Evolutionary conservation across 2,329 filamentous ascomycete species (phyloP).

Genomic region (Dothistroma pini): DNA sequence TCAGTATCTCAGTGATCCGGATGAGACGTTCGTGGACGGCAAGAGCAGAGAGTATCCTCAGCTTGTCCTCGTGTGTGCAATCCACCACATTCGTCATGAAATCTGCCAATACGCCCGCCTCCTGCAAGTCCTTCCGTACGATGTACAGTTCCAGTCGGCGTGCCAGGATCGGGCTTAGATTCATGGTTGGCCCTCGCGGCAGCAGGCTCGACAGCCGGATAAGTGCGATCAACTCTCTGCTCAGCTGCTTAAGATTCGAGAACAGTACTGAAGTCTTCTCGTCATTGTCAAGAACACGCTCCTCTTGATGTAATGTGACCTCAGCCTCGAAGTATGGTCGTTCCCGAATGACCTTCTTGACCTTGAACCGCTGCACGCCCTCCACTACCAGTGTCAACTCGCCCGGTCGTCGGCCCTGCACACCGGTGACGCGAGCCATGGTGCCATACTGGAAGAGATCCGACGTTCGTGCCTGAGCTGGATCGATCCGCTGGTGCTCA

Average conservation of each 20-base stretch:
- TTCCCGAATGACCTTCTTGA: slow-evolving; percentile 72
- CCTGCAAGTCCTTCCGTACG: slow-evolving; percentile 70
- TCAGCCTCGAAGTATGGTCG: slow-evolving; percentile 83
- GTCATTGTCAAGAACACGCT: slow-evolving; percentile 40
- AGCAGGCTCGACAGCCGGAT: slow-evolving; percentile 82
- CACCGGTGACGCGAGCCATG: slow-evolving; percentile 52
- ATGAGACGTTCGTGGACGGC: slow-evolving; percentile 74
- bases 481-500: slow-evolving; percentile 56
- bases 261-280: slow-evolving; percentile 68
- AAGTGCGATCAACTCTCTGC: slow-evolving; percentile 79
- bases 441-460: slow-evolving; percentile 84
- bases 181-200: slow-evolving; percentile 61
- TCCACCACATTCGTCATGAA: slow-evolving; percentile 96
- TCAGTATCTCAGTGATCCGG: slow-evolving; percentile 77
- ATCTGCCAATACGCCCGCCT: slow-evolving; percentile 83
- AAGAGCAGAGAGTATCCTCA: slow-evolving; percentile 77
- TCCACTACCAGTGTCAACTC: slow-evolving; percentile 83
- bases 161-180: slow-evolving; percentile 78
- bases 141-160: slow-evolving; percentile 86
- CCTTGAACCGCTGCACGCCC: slow-evolving; percentile 70
- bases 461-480: slow-evolving; percentile 41
- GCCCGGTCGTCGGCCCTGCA: slow-evolving; percentile 46
- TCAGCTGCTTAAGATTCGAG: slow-evolving; percentile 74
- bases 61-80: slow-evolving; percentile 82
- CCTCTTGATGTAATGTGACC: slow-evolving; percentile 67